These are phyloP conservation scores for Akanthomyces uredinophilus DNA, from an alignment of 2,329 filamentous ascomycete species.

Conservation along the genomic window DNA sequence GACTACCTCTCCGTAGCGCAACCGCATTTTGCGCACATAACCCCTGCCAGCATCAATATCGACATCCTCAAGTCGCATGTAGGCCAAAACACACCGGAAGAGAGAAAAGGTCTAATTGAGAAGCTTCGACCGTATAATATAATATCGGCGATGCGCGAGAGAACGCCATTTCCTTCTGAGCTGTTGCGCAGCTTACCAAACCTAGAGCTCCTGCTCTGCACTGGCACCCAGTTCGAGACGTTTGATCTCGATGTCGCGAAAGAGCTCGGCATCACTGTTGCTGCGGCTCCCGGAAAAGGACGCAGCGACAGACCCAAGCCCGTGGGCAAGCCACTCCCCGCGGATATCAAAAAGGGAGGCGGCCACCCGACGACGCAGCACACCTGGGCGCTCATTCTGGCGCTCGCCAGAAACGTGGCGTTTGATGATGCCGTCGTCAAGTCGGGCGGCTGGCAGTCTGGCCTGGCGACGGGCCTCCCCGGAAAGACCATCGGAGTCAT, in stretches of 20 bases:
- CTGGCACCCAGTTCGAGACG: conserved; percentile 53
- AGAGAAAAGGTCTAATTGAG: conserved; percentile 51
- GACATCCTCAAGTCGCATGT: conserved; percentile 48
- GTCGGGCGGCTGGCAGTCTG: conserved; percentile 52
- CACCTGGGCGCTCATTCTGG: conserved; percentile 51
- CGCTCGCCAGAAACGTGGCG: conserved; percentile 53
- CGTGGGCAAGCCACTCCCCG: conserved; percentile 16
- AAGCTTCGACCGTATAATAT: conserved; percentile 54
- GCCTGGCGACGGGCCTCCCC: conserved; percentile 48
- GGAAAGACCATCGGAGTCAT: conserved; percentile 57
- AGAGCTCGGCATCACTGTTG: conserved; percentile 44
- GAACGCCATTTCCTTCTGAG: conserved; percentile 53
- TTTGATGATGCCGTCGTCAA: conserved; percentile 55
- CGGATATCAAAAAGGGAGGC: conserved; percentile 26
- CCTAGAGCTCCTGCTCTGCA: conserved; percentile 57
- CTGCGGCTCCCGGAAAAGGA: conserved; percentile 40
- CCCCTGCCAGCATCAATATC: conserved; percentile 39
- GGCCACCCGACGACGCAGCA: conserved; percentile 51
- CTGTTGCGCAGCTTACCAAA: conserved; percentile 56
- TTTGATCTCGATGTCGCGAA: conserved; percentile 52
- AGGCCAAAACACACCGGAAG: conserved; percentile 54
- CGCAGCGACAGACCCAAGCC: conserved; percentile 19
- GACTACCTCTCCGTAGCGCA: conserved; percentile 62
- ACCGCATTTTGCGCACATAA: conserved; percentile 48
- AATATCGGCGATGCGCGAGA: conserved; percentile 59